phyloP scores from a whole-genome alignment of 805 yeast genomes.

The Teunomyces barrocoloradensis region DNA sequence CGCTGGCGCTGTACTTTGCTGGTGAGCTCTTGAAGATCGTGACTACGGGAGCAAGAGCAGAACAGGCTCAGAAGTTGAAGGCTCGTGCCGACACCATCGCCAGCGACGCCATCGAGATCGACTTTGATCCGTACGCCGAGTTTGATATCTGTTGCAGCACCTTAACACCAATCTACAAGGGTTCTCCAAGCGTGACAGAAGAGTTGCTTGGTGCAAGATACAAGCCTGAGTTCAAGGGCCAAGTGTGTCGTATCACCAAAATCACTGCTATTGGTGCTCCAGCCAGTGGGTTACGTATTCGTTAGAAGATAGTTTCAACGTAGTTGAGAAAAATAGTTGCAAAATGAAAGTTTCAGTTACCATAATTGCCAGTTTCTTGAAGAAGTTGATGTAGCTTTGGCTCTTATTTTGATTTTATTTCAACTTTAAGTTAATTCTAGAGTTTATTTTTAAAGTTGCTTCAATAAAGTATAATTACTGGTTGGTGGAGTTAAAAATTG shows the following conservation, averaged over 20 bases:
- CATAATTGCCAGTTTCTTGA: too few relatives aligned
- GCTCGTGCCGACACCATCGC: conserved; percentile 76
- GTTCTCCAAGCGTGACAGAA: conserved; percentile 65
- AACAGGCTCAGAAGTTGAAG: conserved; percentile 82
- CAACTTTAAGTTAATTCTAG: too few relatives aligned
- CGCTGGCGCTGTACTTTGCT: conserved; percentile 89
- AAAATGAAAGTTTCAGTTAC: too few relatives aligned
- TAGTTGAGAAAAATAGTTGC: too few relatives aligned
- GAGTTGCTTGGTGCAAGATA: conserved; percentile 90
- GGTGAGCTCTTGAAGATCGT: conserved; percentile 71
- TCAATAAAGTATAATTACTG: too few relatives aligned
- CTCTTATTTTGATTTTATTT: too few relatives aligned
- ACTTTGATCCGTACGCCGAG: conserved; percentile 89
- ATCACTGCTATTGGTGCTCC: conserved; percentile 86
- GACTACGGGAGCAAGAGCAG: conserved; percentile 76
- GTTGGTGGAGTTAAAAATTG: too few relatives aligned
- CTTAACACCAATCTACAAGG: conserved; percentile 83
- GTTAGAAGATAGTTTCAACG: conserved; percentile 11
- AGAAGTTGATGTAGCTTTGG: too few relatives aligned
- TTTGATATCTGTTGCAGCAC: conserved; percentile 88
- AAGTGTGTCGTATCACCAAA: conserved; percentile 69
- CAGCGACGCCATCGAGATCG: conserved; percentile 83
- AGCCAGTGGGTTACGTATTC: conserved; percentile 79
- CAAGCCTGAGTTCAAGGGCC: conserved; percentile 73
- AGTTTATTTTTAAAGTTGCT: too few relatives aligned